Evolutionary conservation across 192 early-diverging fungal genomes (phyloP).

Genomic region (Rhizophagus sp.): DNA sequence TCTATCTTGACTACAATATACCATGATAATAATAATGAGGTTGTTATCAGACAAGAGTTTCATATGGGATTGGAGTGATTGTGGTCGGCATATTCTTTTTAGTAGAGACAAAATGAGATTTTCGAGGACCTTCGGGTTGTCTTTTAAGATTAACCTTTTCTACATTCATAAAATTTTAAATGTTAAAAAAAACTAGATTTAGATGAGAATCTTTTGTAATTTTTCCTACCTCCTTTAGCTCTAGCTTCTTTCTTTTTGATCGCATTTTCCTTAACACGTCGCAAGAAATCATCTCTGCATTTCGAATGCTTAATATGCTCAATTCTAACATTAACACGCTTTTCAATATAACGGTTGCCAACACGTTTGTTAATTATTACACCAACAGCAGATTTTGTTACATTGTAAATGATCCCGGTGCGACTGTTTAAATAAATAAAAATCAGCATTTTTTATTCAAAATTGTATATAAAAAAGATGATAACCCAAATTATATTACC

Average conservation of each 20-base stretch:
- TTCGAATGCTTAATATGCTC: slow-evolving; percentile 99
- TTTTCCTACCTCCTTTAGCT: slow-evolving; percentile 62
- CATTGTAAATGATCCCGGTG: slow-evolving; percentile 99
- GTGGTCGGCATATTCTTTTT: slow-evolving; percentile 89
- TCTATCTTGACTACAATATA: no score
- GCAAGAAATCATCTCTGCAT: slow-evolving; percentile 97
- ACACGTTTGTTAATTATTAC: slow-evolving; percentile 98
- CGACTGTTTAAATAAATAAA: slow-evolving; percentile 53
- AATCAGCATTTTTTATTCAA: background rate
- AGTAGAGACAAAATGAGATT: slow-evolving; percentile 85
- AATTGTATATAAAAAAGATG: background rate
- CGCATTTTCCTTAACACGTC: slow-evolving; percentile 95
- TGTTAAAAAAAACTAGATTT: background rate
- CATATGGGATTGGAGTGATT: slow-evolving; percentile 95
- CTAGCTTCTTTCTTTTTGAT: slow-evolving; percentile 82
- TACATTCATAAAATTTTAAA: slow-evolving; percentile 27
- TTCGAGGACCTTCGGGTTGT: slow-evolving; percentile 84
- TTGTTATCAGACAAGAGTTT: slow-evolving; percentile 39
- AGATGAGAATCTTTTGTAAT: background rate
- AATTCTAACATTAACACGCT: slow-evolving; percentile 97
- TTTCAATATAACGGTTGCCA: slow-evolving; percentile 97
- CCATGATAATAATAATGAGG: no score
- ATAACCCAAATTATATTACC: slow-evolving; percentile 41
- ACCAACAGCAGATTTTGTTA: slow-evolving; percentile 98
- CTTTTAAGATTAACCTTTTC: slow-evolving; percentile 83